Conservation (phyloP, 1,139 yeast genomes). For the Lodderomyces parapsilosis region DNA sequence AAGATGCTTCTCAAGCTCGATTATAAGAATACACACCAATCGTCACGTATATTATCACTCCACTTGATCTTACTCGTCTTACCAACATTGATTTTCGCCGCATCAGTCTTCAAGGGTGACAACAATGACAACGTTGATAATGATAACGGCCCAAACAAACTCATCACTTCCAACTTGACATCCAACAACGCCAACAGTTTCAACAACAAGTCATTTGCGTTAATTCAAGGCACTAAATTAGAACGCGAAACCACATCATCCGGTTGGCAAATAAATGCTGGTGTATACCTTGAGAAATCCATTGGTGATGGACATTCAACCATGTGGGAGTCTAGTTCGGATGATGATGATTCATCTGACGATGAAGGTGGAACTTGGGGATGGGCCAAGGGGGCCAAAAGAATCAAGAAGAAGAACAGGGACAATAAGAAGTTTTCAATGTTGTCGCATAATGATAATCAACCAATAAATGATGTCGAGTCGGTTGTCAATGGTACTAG, state of each 20-base stretch:
- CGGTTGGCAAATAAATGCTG: slow-evolving; percentile 10
- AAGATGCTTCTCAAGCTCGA: background rate
- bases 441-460: background rate
- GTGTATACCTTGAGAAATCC: slow-evolving; percentile 7
- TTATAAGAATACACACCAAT: background rate
- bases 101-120: background rate
- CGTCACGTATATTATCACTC: background rate
- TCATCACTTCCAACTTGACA: background rate
- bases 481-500: background rate
- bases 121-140: background rate
- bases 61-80: background rate
- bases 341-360: slow-evolving; percentile 1
- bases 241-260: background rate
- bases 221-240: background rate
- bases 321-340: background rate
- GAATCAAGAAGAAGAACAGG: background rate
- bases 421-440: slow-evolving; percentile 7
- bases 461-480: background rate
- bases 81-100: background rate
- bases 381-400: background rate
- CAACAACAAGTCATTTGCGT: background rate
- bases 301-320: slow-evolving; percentile 1
- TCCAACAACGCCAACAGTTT: background rate
- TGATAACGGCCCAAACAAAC: background rate
- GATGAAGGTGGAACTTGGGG: slow-evolving; percentile 1